Evolutionary conservation across 331 rosid species (phyloP).

Genomic region (Acacia pycnantha): DNA sequence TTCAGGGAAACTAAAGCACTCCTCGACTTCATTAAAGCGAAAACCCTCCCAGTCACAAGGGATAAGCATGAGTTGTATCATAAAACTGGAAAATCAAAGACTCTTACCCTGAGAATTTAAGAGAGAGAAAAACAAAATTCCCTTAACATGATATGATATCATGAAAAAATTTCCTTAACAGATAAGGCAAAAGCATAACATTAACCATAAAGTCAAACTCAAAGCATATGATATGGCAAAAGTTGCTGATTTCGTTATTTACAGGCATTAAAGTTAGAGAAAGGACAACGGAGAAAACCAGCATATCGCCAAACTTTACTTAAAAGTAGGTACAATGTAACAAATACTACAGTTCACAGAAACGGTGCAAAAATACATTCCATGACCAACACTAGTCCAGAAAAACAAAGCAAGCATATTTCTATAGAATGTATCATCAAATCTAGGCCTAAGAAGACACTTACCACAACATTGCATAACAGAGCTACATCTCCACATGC

Average conservation of each 20-base stretch:
- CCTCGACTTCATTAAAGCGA: background rate
- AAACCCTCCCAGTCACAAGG: background rate
- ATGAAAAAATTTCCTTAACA: background rate
- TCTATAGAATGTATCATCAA: background rate
- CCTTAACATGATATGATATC: background rate
- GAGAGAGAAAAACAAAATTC: too few relatives aligned
- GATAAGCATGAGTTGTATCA: background rate
- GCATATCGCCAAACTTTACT: background rate
- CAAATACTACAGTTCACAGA: background rate
- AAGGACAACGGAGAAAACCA: background rate
- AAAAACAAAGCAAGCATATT: constrained; percentile 10
- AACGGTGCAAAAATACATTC: background rate
- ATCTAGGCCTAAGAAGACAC: constrained; percentile 33
- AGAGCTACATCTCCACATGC: constrained; percentile 63
- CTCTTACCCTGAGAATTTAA: background rate
- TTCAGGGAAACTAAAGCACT: background rate
- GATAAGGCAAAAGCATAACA: too few relatives aligned
- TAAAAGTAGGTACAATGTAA: background rate
- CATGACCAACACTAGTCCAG: background rate
- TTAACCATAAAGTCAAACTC: background rate
- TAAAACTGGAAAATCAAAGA: background rate
- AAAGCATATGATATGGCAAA: background rate
- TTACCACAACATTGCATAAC: constrained; percentile 56
- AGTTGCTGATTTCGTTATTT: background rate
- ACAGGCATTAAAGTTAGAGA: too few relatives aligned